Conservation (phyloP, 257 asterid genomes). For the Solanum arcanum region DNA sequence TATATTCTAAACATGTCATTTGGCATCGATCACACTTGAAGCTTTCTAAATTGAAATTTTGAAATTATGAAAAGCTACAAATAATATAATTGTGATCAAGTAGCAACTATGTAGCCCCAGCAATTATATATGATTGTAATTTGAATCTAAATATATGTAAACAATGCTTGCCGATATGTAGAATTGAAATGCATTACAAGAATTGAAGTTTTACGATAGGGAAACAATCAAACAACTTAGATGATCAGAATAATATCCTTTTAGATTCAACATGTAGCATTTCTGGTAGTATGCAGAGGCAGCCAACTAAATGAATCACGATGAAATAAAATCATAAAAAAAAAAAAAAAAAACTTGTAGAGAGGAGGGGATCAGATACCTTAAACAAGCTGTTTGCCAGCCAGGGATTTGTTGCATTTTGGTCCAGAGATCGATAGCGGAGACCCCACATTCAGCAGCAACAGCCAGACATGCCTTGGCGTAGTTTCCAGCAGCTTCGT, state of each 20-base stretch:
- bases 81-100: too few species aligned
- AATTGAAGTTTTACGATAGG: not conserved
- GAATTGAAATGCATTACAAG: not conserved
- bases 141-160: not conserved
- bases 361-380: conserved; percentile 16
- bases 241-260: not conserved
- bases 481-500: conserved; percentile 61
- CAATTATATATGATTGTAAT: not conserved
- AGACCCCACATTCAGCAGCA: conserved; percentile 52
- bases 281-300: not conserved
- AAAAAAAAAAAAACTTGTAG: not conserved
- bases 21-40: not conserved
- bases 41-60: too few species aligned
- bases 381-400: conserved; percentile 55
- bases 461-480: conserved; percentile 62
- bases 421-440: conserved; percentile 62
- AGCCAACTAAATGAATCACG: not conserved
- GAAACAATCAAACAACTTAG: not conserved
- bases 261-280: too few species aligned
- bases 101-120: not conserved
- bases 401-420: conserved; percentile 58
- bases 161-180: not conserved
- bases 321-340: not conserved
- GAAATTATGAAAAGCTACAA: too few species aligned
- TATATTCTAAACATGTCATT: not conserved